phyloP scores from a whole-genome alignment of 495 filamentous ascomycete species.

The Aspergillus mulundensis region DNA sequence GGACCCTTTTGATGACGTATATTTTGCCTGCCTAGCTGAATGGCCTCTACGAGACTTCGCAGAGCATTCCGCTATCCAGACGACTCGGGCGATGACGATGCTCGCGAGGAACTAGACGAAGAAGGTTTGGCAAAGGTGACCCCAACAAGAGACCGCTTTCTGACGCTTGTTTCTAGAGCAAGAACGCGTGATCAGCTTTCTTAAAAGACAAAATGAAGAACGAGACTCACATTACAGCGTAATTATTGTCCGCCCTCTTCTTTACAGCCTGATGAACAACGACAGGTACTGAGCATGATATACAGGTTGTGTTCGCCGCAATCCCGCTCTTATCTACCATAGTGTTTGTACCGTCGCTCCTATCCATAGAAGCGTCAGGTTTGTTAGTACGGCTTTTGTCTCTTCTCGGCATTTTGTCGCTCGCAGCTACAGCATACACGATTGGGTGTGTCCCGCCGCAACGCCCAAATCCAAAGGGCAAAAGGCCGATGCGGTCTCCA shows the following conservation, averaged over 20 bases:
- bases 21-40: conserved; percentile 7
- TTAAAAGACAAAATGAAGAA: conserved; percentile 52
- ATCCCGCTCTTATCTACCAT: conserved; percentile 50
- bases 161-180: conserved; percentile 51
- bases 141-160: background rate
- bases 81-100: conserved; percentile 44
- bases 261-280: background rate
- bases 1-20: background rate
- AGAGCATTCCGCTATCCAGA: conserved; percentile 60
- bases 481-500: conserved; percentile 21
- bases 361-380: conserved; percentile 32
- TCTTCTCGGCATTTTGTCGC: conserved; percentile 55
- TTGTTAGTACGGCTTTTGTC: conserved; percentile 37
- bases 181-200: conserved; percentile 59
- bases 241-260: conserved; percentile 10
- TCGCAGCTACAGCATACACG: conserved; percentile 54
- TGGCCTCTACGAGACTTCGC: conserved; percentile 54
- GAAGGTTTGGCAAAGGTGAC: conserved; percentile 44
- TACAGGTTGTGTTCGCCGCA: conserved; percentile 50
- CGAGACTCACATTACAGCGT: conserved; percentile 59
- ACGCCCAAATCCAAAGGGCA: conserved; percentile 29
- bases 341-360: conserved; percentile 46
- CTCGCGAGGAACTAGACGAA: conserved; percentile 57
- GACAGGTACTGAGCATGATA: background rate
- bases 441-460: conserved; percentile 34